Evolutionary conservation across 495 filamentous ascomycete species (phyloP).

Genomic region (Sporormia fimetaria): DNA sequence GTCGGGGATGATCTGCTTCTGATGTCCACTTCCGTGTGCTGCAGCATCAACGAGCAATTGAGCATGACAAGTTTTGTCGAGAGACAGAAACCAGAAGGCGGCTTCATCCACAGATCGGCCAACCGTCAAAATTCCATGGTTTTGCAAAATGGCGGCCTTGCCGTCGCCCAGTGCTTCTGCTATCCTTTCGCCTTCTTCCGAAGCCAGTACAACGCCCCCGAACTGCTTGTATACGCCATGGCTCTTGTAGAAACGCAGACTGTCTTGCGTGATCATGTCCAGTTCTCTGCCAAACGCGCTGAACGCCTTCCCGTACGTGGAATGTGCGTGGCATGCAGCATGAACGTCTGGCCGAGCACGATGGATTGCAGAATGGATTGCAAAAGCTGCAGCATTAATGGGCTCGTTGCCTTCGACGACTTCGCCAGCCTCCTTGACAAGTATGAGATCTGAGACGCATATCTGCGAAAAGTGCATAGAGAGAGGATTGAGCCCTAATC

Average conservation of each 20-base stretch:
- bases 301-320: slow-evolving; percentile 43
- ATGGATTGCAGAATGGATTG: slow-evolving; percentile 53
- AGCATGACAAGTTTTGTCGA: slow-evolving; percentile 55
- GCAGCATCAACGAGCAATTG: slow-evolving; percentile 47
- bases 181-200: slow-evolving; percentile 51
- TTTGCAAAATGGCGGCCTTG: slow-evolving; percentile 56
- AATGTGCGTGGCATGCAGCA: slow-evolving; percentile 46
- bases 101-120: slow-evolving; percentile 55
- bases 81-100: slow-evolving; percentile 54
- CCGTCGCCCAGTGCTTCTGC: slow-evolving; percentile 43
- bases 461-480: slow-evolving; percentile 48
- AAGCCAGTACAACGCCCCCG: slow-evolving; percentile 47
- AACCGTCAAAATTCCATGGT: slow-evolving; percentile 56
- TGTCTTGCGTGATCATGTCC: slow-evolving; percentile 58
- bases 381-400: slow-evolving; percentile 58
- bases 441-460: slow-evolving; percentile 43
- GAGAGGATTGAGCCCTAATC: slow-evolving; percentile 40
- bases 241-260: slow-evolving; percentile 51
- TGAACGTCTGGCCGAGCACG: slow-evolving; percentile 42
- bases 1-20: slow-evolving; percentile 16
- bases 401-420: slow-evolving; percentile 41
- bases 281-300: slow-evolving; percentile 42
- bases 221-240: slow-evolving; percentile 44
- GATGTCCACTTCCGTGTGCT: slow-evolving; percentile 5
- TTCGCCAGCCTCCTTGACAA: slow-evolving; percentile 42